phyloP scores from a whole-genome alignment of 2,329 filamentous ascomycete species.

The Ceratocystiopsis minuta region DNA sequence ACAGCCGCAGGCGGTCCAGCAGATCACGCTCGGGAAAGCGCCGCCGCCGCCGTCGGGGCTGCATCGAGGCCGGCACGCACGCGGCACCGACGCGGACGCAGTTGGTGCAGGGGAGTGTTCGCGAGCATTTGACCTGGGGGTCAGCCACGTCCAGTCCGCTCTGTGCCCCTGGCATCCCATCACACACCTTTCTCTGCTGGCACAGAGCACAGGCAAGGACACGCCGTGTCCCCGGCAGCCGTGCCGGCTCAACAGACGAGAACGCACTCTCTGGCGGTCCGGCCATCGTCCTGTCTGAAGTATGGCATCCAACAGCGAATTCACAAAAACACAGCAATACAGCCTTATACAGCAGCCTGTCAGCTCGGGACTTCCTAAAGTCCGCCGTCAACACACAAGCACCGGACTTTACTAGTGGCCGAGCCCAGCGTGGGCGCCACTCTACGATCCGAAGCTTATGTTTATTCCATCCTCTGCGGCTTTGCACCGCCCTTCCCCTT shows the following conservation, averaged over 20 bases:
- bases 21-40: slow-evolving; percentile 40
- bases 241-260: not conserved
- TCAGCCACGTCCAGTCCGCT: too few relatives aligned
- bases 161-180: not conserved
- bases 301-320: not conserved
- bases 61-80: slow-evolving; percentile 11
- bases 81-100: slow-evolving; percentile 17
- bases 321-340: not conserved
- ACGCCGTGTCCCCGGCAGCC: slow-evolving; percentile 16
- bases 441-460: too few relatives aligned
- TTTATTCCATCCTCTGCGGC: not conserved
- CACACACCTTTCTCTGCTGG: slow-evolving; percentile 36
- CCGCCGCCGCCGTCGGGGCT: slow-evolving; percentile 21
- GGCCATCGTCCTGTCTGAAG: not conserved
- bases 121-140: slow-evolving; percentile 37
- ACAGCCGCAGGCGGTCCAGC: slow-evolving; percentile 34
- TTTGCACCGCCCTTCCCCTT: too few relatives aligned
- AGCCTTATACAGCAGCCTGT: not conserved
- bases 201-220: slow-evolving; percentile 36
- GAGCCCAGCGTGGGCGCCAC: not conserved
- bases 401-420: not conserved
- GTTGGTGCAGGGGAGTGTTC: slow-evolving; percentile 38
- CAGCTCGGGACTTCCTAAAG: not conserved
- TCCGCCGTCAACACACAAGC: not conserved
- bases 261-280: not conserved